Percentiles rank a stretch among this genome's conserved stretches.
phyloP scores from a whole-genome alignment of 805 yeast species.

The Candida berthetii region DNA sequence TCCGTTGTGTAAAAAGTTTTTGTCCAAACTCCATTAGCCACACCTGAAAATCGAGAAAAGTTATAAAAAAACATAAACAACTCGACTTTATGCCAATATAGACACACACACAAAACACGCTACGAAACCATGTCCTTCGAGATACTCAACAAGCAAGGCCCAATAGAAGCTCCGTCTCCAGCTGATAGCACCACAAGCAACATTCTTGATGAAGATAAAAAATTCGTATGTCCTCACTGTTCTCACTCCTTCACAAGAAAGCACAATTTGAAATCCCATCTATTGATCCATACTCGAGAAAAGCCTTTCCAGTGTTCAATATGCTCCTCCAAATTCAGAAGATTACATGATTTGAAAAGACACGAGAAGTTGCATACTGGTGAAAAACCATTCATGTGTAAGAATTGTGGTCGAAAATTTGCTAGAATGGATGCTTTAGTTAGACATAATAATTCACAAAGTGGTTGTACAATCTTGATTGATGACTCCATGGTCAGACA shows the following conservation, averaged over 20 bases:
- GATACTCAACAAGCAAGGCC: too few species aligned
- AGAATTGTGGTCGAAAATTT: conserved; percentile 54
- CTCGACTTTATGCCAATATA: too few species aligned
- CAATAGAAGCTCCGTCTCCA: too few species aligned
- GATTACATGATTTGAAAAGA: conserved; percentile 72
- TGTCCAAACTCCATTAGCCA: too few species aligned
- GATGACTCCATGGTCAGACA: conserved; percentile 7
- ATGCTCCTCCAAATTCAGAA: conserved; percentile 58
- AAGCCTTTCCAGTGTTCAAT: conserved; percentile 59
- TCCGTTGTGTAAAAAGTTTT: too few species aligned
- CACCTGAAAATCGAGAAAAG: too few species aligned
- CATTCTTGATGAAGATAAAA: conserved; percentile 16
- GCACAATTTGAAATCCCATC: conserved; percentile 70
- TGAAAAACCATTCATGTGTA: conserved; percentile 61
- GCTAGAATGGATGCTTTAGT: conserved; percentile 74
- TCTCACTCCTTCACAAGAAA: conserved; percentile 60
- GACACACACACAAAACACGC: too few species aligned
- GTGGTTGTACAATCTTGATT: conserved; percentile 16
- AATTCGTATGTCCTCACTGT: conserved; percentile 52
- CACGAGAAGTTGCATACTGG: conserved; percentile 76
- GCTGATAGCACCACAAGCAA: too few species aligned
- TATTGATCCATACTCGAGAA: conserved; percentile 57
- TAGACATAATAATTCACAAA: conserved; percentile 51
- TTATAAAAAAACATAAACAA: too few species aligned
- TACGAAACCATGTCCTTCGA: too few species aligned